A percentile compares a stretch with the other conserved stretches of the same genome.
These are phyloP conservation scores for Fomitopsis schrenkii DNA, from an alignment of 1,284 basidiomycete genomes.

Conservation along the genomic window DNA sequence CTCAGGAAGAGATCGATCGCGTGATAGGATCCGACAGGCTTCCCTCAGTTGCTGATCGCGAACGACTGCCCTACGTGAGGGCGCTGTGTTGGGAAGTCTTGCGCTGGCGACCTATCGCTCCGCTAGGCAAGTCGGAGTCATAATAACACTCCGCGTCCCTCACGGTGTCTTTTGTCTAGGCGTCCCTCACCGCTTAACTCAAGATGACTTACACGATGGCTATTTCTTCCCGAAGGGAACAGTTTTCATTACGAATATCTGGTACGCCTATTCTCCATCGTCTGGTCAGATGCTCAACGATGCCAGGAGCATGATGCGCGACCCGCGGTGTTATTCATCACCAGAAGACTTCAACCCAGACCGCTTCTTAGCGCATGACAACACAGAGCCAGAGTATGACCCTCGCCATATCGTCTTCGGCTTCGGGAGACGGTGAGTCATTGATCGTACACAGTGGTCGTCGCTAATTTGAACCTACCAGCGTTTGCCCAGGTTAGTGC, in stretches of 20 bases:
- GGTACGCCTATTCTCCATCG: constrained; percentile 6
- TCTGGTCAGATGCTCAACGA: no score
- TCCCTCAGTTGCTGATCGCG: constrained; percentile 27
- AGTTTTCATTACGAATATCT: constrained; percentile 24
- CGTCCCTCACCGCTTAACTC: constrained; percentile 21
- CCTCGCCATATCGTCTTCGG: constrained; percentile 23
- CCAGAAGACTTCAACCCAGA: constrained; percentile 27
- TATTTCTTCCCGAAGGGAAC: constrained; percentile 27
- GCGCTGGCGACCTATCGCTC: constrained; percentile 26
- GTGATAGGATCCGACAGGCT: constrained; percentile 27
- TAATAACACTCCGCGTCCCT: background rate
- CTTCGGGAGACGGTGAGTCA: constrained; percentile 19
- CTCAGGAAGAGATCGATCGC: constrained; percentile 28
- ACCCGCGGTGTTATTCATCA: constrained; percentile 19
- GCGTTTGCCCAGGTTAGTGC: constrained; percentile 13
- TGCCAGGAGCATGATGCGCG: constrained; percentile 26
- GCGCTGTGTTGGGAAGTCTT: constrained; percentile 27
- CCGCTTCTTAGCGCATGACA: constrained; percentile 20
- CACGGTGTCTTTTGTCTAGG: constrained; percentile 6
- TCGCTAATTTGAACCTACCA: background rate
- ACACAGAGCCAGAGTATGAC: constrained; percentile 18
- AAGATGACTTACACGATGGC: constrained; percentile 26
- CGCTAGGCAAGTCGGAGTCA: constrained; percentile 16
- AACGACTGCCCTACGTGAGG: constrained; percentile 28
- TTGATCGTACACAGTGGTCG: constrained; percentile 2